Evolutionary conservation across 1,284 basidiomycete species (phyloP).

Genomic region (Ceratobasidium sp.): DNA sequence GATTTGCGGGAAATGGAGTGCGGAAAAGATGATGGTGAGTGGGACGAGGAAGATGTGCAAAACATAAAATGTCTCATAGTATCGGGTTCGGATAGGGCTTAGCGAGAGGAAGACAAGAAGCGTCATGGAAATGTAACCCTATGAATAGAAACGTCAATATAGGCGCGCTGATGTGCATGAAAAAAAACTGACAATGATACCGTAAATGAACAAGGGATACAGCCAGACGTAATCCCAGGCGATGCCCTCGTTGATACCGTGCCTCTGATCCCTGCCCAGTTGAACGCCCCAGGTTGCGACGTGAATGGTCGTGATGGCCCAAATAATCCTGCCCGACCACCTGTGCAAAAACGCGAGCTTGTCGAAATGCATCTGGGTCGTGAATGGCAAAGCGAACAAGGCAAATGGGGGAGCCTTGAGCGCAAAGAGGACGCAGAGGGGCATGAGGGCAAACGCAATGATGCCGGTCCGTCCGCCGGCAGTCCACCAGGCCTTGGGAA

Average conservation of each 20-base stretch:
- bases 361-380: slow-evolving; percentile 77
- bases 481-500: slow-evolving; percentile 81
- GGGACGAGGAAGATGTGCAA: slow-evolving; percentile 73
- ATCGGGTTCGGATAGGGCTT: slow-evolving; percentile 65
- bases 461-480: slow-evolving; percentile 74
- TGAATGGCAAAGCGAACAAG: slow-evolving; percentile 72
- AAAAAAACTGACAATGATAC: slow-evolving; percentile 67
- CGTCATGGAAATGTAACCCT: slow-evolving; percentile 78
- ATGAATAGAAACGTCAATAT: slow-evolving; percentile 22
- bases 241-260: slow-evolving; percentile 58
- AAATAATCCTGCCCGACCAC: slow-evolving; percentile 77
- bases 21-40: slow-evolving; percentile 65
- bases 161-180: neutral
- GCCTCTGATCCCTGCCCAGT: slow-evolving; percentile 62
- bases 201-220: slow-evolving; percentile 76
- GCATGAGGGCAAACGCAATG: slow-evolving; percentile 80
- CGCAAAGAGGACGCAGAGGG: slow-evolving; percentile 77
- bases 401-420: slow-evolving; percentile 86
- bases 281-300: slow-evolving; percentile 80
- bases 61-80: slow-evolving; percentile 81
- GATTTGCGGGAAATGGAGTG: slow-evolving; percentile 73
- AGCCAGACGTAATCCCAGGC: slow-evolving; percentile 70
- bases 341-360: slow-evolving; percentile 77
- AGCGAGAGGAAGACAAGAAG: slow-evolving; percentile 70
- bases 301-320: slow-evolving; percentile 72